phyloP scores from a whole-genome alignment of 345 rosid genomes.

The Citrus unshiu region DNA sequence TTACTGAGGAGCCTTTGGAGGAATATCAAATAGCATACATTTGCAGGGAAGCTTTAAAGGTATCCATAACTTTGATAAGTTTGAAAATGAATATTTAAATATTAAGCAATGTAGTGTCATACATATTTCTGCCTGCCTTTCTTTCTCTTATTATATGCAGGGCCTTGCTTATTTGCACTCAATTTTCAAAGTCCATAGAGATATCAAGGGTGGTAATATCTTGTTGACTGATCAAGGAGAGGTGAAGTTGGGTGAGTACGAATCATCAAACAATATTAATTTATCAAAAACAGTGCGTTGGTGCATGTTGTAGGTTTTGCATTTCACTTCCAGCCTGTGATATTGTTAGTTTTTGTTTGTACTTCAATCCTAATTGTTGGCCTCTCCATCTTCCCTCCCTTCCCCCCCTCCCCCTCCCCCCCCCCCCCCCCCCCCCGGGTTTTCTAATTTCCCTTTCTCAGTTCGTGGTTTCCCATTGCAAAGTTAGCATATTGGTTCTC shows the following conservation, averaged over 20 bases:
- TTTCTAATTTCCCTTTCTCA: neutral
- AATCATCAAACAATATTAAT: neutral
- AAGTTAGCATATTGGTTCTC: neutral
- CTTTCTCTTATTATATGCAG: constrained; percentile 37
- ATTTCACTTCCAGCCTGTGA: neutral
- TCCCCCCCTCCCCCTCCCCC: too few species aligned
- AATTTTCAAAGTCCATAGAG: constrained; percentile 97
- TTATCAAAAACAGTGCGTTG: neutral
- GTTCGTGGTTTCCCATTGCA: neutral
- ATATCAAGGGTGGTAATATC: constrained; percentile 97
- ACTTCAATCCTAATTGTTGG: neutral
- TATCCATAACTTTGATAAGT: constrained; percentile 21
- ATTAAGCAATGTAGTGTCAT: neutral
- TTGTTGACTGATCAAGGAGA: constrained; percentile 98
- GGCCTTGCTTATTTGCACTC: constrained; percentile 98
- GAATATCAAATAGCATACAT: constrained; percentile 96
- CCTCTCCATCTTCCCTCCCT: neutral
- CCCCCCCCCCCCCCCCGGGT: too few species aligned
- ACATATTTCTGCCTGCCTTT: neutral
- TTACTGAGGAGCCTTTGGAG: constrained; percentile 80
- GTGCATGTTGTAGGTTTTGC: neutral
- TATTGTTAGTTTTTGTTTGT: neutral
- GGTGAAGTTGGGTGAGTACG: constrained; percentile 92
- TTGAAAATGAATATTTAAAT: constrained; percentile 8
- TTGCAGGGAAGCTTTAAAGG: constrained; percentile 95